These are phyloP conservation scores for Annona squamosa DNA, from an alignment of 164 flowering plant species.

Conservation along the genomic window DNA sequence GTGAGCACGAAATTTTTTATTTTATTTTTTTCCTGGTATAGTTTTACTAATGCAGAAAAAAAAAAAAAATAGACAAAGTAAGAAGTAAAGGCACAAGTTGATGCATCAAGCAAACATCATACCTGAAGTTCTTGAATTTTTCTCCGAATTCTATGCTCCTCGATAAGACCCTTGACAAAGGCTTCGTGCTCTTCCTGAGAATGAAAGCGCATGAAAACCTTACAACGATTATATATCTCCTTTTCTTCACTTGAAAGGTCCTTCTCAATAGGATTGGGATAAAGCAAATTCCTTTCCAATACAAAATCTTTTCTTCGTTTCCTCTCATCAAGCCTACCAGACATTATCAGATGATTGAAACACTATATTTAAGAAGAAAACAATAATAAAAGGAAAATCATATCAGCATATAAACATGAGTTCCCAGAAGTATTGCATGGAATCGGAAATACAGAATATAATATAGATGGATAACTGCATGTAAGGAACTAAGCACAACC, in stretches of 20 bases:
- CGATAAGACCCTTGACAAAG: constrained; percentile 53
- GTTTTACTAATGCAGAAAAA: neutral
- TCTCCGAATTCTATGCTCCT: constrained; percentile 58
- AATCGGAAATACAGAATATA: neutral
- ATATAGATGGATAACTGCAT: neutral
- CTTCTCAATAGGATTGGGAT: constrained; percentile 67
- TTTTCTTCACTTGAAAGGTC: constrained; percentile 63
- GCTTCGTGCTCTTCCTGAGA: constrained; percentile 73
- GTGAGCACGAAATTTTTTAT: too few species aligned
- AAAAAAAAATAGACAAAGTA: neutral
- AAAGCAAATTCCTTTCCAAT: constrained; percentile 71
- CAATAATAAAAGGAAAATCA: neutral
- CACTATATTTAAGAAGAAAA: neutral
- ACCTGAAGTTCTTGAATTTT: constrained; percentile 89
- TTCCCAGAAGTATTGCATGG: neutral
- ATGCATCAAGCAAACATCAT: neutral
- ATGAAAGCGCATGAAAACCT: constrained; percentile 82
- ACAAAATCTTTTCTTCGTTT: constrained; percentile 88
- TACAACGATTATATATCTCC: constrained; percentile 53
- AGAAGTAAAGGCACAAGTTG: neutral
- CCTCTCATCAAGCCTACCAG: constrained; percentile 92
- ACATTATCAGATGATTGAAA: neutral
- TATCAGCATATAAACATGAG: neutral
- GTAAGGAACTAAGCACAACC: neutral
- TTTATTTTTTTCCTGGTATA: neutral